Conservation (phyloP, 495 filamentous ascomycete species). For the Aspergillus taichungensis region DNA sequence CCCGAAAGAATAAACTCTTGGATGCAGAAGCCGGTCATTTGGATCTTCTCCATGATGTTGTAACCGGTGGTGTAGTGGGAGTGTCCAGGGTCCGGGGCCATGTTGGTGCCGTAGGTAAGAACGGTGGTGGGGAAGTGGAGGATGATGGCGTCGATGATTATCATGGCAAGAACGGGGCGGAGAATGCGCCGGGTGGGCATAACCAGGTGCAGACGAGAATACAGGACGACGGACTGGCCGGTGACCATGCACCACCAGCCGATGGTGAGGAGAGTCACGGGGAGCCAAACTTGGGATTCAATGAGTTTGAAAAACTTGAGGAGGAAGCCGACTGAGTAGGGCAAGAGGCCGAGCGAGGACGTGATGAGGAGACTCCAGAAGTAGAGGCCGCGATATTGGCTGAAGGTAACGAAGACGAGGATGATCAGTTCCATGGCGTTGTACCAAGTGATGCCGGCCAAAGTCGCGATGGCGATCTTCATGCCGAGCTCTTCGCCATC, state of each 20-base stretch:
- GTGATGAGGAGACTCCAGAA: slow-evolving; percentile 49
- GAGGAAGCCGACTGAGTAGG: slow-evolving; percentile 52
- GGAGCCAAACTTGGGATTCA: slow-evolving; percentile 23
- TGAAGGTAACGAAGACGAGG: slow-evolving; percentile 48
- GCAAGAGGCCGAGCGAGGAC: slow-evolving; percentile 45
- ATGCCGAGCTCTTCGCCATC: slow-evolving; percentile 25
- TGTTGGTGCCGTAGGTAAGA: slow-evolving; percentile 48
- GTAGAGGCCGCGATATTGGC: slow-evolving; percentile 44
- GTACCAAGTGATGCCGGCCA: slow-evolving; percentile 46
- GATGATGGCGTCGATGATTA: slow-evolving; percentile 45
- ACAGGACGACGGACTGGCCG: slow-evolving; percentile 57
- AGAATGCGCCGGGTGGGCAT: slow-evolving; percentile 40
- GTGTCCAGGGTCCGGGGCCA: slow-evolving; percentile 12
- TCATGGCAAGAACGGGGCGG: slow-evolving; percentile 47
- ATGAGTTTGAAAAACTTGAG: slow-evolving; percentile 50
- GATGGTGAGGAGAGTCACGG: slow-evolving; percentile 38
- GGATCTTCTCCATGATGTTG: slow-evolving; percentile 53
- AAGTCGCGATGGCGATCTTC: slow-evolving; percentile 44
- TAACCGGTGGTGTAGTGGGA: slow-evolving; percentile 32
- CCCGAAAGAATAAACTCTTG: slow-evolving; percentile 54
- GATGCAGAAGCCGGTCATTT: slow-evolving; percentile 53
- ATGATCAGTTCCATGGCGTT: slow-evolving; percentile 47
- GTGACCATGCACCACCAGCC: slow-evolving; percentile 61
- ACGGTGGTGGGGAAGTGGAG: slow-evolving; percentile 50
- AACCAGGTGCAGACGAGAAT: slow-evolving; percentile 59